These are phyloP conservation scores for Aureobasidium sp. DNA, from an alignment of 2,329 filamentous ascomycete genomes.

Conservation along the genomic window DNA sequence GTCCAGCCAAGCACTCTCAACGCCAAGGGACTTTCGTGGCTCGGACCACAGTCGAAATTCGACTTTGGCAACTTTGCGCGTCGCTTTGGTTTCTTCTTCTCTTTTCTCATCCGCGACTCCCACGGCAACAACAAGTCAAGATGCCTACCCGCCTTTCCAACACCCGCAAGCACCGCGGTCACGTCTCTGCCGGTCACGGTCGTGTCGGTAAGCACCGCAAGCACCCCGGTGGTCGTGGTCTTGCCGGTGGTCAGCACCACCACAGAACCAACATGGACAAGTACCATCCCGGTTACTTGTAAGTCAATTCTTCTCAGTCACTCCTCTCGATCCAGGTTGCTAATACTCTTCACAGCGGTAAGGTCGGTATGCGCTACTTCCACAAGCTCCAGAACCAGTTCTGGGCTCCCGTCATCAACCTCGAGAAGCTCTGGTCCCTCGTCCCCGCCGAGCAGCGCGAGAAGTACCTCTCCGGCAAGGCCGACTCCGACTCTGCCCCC, in stretches of 20 bases:
- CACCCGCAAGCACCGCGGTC: slow-evolving; percentile 84
- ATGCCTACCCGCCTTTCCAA: slow-evolving; percentile 71
- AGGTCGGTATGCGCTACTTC: slow-evolving; percentile 62
- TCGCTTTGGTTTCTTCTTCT: not conserved
- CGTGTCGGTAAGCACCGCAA: slow-evolving; percentile 99
- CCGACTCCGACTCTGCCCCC: slow-evolving; percentile 88
- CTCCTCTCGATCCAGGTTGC: slow-evolving; percentile 55
- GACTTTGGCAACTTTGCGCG: slow-evolving; percentile 3
- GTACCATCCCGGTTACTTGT: slow-evolving; percentile 97
- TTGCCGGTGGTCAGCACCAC: slow-evolving; percentile 99
- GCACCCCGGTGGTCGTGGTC: slow-evolving; percentile 69
- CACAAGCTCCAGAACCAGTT: slow-evolving; percentile 94
- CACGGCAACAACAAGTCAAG: slow-evolving; percentile 34
- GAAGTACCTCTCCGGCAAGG: slow-evolving; percentile 74
- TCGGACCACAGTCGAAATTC: slow-evolving; percentile 14
- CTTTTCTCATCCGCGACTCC: slow-evolving; percentile 3
- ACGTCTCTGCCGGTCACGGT: slow-evolving; percentile 97
- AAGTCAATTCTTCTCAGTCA: slow-evolving; percentile 51
- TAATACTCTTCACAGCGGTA: slow-evolving; percentile 54
- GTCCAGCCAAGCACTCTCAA: not conserved
- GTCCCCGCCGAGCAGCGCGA: slow-evolving; percentile 89
- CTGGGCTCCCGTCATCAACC: slow-evolving; percentile 15
- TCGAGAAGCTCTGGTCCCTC: slow-evolving; percentile 78
- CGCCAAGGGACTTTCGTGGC: not conserved
- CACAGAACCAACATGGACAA: slow-evolving; percentile 89